phyloP scores from a whole-genome alignment of 2,329 filamentous ascomycete genomes.

The Cytospora piceae region DNA sequence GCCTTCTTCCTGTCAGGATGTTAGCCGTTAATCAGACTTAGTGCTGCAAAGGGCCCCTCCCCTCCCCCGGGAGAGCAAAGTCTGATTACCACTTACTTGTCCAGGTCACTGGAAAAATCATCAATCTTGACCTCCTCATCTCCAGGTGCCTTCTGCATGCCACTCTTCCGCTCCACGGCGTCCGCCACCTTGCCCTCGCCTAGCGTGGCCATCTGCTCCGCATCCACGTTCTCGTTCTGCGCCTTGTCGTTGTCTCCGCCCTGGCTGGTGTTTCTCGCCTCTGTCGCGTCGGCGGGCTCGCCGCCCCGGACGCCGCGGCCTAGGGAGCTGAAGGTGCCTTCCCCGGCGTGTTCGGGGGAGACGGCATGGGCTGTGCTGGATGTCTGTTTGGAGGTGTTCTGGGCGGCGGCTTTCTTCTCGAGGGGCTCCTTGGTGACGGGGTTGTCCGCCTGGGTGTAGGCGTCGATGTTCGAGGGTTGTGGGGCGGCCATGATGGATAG shows the following conservation, averaged over 20 bases:
- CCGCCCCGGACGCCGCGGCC: slow-evolving; percentile 32
- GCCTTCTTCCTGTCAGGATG: slow-evolving; percentile 31
- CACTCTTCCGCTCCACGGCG: slow-evolving; percentile 35
- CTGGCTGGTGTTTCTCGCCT: slow-evolving; percentile 28
- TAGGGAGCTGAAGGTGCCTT: slow-evolving; percentile 32
- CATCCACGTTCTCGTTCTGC: slow-evolving; percentile 35
- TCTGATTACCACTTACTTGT: slow-evolving; percentile 32
- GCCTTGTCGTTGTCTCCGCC: neutral
- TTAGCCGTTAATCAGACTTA: slow-evolving; percentile 14
- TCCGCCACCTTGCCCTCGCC: slow-evolving; percentile 36
- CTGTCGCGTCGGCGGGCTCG: slow-evolving; percentile 31
- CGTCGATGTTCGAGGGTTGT: slow-evolving; percentile 29
- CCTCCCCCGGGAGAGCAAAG: too few relatives aligned
- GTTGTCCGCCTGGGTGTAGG: slow-evolving; percentile 28
- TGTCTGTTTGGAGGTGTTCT: neutral
- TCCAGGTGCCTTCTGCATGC: slow-evolving; percentile 32
- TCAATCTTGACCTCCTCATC: slow-evolving; percentile 29
- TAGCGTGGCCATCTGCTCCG: slow-evolving; percentile 35
- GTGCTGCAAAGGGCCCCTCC: neutral
- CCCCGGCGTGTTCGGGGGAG: slow-evolving; percentile 16
- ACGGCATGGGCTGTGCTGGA: slow-evolving; percentile 1
- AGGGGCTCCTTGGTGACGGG: slow-evolving; percentile 26
- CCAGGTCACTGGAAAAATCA: slow-evolving; percentile 33
- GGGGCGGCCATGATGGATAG: slow-evolving; percentile 16
- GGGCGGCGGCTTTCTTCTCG: slow-evolving; percentile 18